Conservation (phyloP, 176 grass and related monocot species). For the Pharus latifolius region DNA sequence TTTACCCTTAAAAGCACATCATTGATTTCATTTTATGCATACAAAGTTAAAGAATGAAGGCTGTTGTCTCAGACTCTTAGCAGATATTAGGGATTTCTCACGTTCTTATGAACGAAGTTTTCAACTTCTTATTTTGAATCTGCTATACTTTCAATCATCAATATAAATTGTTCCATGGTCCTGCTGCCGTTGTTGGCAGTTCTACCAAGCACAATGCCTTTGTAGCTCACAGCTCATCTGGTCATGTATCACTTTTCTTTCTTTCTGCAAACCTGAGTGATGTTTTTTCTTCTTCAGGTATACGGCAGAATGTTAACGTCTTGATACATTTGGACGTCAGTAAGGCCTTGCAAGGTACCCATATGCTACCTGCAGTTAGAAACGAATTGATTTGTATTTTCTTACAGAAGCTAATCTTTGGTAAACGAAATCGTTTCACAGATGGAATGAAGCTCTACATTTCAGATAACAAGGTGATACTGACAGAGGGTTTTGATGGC, state of each 20-base stretch:
- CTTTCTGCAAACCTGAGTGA: neutral
- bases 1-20: neutral
- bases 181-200: neutral
- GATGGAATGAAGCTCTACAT: slow-evolving; percentile 51
- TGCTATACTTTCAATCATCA: neutral
- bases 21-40: neutral
- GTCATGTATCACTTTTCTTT: neutral
- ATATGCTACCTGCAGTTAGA: neutral
- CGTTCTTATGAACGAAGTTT: neutral
- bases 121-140: neutral
- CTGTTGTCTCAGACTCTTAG: neutral
- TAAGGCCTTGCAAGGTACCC: slow-evolving; percentile 69
- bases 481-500: slow-evolving; percentile 46
- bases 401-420: neutral
- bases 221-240: too few species aligned
- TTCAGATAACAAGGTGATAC: slow-evolving; percentile 44
- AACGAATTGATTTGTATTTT: neutral
- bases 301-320: slow-evolving; percentile 58
- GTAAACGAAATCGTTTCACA: slow-evolving; percentile 4
- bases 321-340: slow-evolving; percentile 79
- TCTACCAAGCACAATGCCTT: neutral
- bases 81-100: neutral
- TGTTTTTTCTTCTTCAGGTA: slow-evolving; percentile 26
- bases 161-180: neutral
- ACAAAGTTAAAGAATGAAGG: neutral